Conservation (phyloP, 352 stramenopile genomes). For the Phytophthora gonapodyides region DNA sequence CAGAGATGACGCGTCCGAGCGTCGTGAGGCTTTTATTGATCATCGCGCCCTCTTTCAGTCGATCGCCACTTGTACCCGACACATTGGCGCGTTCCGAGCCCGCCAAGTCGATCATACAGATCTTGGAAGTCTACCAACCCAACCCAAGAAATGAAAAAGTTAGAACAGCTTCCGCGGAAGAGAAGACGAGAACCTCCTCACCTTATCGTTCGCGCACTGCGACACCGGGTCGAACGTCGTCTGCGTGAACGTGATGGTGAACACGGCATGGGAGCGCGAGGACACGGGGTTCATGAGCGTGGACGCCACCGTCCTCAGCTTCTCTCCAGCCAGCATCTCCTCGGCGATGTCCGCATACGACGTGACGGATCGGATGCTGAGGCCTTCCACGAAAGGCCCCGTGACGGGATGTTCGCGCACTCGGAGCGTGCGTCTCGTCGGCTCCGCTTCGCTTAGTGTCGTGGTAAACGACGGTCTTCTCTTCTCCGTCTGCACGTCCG, state of each 20-base stretch:
- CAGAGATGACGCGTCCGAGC: constrained; percentile 87
- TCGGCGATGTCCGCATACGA: constrained; percentile 84
- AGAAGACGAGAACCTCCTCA: too few species aligned
- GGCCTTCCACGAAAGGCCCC: constrained; percentile 82
- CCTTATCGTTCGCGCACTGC: constrained; percentile 70
- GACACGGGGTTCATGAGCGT: constrained; percentile 98
- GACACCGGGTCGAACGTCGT: constrained; percentile 67
- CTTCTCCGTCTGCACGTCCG: constrained; percentile 20
- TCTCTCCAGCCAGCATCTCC: constrained; percentile 90
- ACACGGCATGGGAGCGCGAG: constrained; percentile 96
- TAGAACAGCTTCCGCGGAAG: neutral
- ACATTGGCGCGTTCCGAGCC: constrained; percentile 82
- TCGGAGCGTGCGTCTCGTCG: constrained; percentile 46
- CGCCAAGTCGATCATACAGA: constrained; percentile 86
- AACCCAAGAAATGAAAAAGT: neutral
- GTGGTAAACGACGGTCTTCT: constrained; percentile 34
- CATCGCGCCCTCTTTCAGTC: constrained; percentile 91
- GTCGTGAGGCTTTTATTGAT: constrained; percentile 94
- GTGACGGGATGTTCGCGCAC: constrained; percentile 85
- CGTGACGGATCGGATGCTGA: constrained; percentile 67
- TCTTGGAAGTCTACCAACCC: constrained; percentile 68
- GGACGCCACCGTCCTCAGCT: constrained; percentile 93
- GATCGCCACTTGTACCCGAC: constrained; percentile 83
- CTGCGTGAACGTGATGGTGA: constrained; percentile 94
- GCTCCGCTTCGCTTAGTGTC: constrained; percentile 11